Base-by-base conservation (phyloP, 2,329 filamentous ascomycete genomes). In the Aureobasidium sp. region DNA sequence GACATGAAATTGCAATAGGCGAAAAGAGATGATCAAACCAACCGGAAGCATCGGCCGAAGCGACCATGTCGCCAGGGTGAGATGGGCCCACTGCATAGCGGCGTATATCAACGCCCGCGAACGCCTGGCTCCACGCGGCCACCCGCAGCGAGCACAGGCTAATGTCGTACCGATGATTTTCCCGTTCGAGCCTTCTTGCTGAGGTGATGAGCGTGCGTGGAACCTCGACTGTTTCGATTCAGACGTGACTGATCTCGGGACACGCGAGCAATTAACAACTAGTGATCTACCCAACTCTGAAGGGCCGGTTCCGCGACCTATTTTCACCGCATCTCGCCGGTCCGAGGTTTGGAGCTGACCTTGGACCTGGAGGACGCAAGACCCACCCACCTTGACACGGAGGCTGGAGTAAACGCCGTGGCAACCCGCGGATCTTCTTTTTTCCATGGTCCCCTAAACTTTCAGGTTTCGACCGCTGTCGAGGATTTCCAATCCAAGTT, bases 61-160 rank as follows among this genome's bases (percentile, higher is more conserved):
- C 39, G 44, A 57, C 39, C 37, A 36, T 34, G 53, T 57, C 53
- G 41, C 37, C 36, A n/a, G 27, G 47, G 34, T 27, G 32, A 36
- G 17, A 37, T 12, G 51, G 43, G 51, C 36, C 51, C 51, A 51
- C 9, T 36, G 47, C 27, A 27, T 12, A 34, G 24, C 27, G 12
- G 37, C 24, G 39, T 29, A 29, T 29, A 48, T 34, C 53, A 41
- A 46, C 29, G 41, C 20, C 46, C 32, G 43, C 55, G 55, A 59
- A 48, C 55, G 55, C 43, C 29, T 47, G 55, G 43, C 55, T 47
- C 55, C 43, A 47, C 55, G 55, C 55, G 39, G 53, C 53, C n/a
- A 20, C 39, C 37, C 20, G 26, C 51, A 55, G 37, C 51, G 43
- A 44, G 53, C 53, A 57, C 53, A 57, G 55, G 55, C 55, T 59